Conservation (phyloP, 345 rosid genomes). For the Gossypium mustelinum region DNA sequence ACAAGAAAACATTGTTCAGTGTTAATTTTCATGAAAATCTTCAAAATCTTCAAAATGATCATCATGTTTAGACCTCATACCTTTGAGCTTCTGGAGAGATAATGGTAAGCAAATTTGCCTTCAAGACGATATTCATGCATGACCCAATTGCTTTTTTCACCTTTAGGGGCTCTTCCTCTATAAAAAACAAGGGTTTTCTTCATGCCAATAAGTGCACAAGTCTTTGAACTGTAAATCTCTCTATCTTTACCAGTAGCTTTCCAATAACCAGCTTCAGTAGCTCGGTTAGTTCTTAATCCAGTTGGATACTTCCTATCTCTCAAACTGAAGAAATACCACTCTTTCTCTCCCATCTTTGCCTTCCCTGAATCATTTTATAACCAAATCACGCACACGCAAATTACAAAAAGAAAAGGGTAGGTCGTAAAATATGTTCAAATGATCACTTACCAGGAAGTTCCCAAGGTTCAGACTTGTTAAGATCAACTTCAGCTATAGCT, state of each 20-base stretch:
- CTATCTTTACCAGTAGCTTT: conserved; percentile 94
- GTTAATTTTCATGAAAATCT: too few species aligned
- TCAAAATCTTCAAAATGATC: neutral
- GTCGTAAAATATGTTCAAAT: neutral
- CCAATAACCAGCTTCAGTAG: conserved; percentile 97
- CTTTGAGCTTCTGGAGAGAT: conserved; percentile 70
- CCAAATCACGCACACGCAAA: neutral
- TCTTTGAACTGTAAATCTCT: conserved; percentile 84
- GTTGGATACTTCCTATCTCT: conserved; percentile 92
- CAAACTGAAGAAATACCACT: conserved; percentile 87
- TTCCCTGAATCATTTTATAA: conserved; percentile 39
- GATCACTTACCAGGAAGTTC: conserved; percentile 72
- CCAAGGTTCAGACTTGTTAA: conserved; percentile 98
- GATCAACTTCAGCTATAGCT: conserved; percentile 86
- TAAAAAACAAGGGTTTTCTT: conserved; percentile 89
- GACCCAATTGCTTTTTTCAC: conserved; percentile 90
- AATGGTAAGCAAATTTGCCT: conserved; percentile 84
- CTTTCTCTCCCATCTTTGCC: conserved; percentile 94
- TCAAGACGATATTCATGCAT: conserved; percentile 98
- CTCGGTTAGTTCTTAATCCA: conserved; percentile 84
- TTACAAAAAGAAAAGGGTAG: neutral
- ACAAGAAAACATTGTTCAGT: too few species aligned
- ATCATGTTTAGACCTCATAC: conserved; percentile 24
- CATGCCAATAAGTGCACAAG: conserved; percentile 79
- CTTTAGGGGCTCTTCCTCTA: conserved; percentile 90